phyloP scores from a whole-genome alignment of 2,329 filamentous ascomycete species.

The Acarospora socialis region DNA sequence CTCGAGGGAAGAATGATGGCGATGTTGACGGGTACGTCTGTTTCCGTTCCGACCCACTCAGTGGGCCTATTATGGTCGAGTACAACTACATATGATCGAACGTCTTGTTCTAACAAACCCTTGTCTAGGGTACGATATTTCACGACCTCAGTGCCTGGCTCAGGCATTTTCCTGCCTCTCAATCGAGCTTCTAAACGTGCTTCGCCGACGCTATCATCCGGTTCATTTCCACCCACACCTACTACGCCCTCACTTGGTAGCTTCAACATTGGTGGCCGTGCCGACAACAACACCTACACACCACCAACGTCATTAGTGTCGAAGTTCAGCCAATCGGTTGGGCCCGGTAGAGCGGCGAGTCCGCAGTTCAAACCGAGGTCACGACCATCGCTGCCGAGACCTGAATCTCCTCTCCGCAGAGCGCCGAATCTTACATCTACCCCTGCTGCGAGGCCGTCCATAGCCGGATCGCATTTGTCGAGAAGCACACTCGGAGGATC shows the following conservation, averaged over 20 bases:
- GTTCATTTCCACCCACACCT: constrained; percentile 51
- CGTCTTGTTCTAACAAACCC: too few relatives aligned
- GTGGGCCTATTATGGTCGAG: neutral
- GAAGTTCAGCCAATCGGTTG: constrained; percentile 81
- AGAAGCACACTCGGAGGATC: constrained; percentile 41
- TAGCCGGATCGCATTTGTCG: constrained; percentile 42
- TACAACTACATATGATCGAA: too few relatives aligned
- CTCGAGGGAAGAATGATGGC: constrained; percentile 84
- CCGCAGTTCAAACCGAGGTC: constrained; percentile 55
- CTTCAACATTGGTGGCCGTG: constrained; percentile 33
- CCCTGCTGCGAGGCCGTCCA: constrained; percentile 42
- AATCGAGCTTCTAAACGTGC: constrained; percentile 62
- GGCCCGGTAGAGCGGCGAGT: constrained; percentile 57
- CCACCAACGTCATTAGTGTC: constrained; percentile 51
- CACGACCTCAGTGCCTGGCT: constrained; percentile 57
- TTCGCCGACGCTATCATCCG: constrained; percentile 38
- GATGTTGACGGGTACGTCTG: constrained; percentile 79
- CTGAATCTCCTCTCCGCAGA: constrained; percentile 71
- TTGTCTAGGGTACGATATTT: constrained; percentile 59
- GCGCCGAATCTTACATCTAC: constrained; percentile 41
- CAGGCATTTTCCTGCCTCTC: constrained; percentile 86
- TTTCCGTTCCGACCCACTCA: constrained; percentile 1
- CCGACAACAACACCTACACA: constrained; percentile 46
- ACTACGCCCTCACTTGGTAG: constrained; percentile 46
- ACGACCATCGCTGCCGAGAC: constrained; percentile 67